phyloP scores from a whole-genome alignment of 176 grass and related monocot species.

The Puya raimondii region DNA sequence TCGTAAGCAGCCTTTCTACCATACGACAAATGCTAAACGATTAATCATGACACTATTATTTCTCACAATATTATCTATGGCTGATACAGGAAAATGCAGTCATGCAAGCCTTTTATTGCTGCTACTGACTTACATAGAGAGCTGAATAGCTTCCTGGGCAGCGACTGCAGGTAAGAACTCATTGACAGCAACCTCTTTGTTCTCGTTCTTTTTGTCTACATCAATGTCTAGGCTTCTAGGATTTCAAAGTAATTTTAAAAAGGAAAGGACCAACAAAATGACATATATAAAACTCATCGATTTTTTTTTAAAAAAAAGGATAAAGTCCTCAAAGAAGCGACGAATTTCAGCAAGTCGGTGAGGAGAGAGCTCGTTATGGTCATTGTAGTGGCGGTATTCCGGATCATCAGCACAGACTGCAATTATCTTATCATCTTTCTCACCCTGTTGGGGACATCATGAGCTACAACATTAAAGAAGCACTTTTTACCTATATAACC shows the following conservation, averaged over 20 bases:
- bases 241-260: neutral
- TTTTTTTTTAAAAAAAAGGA: neutral
- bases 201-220: constrained; percentile 13
- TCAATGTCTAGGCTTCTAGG: neutral
- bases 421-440: constrained; percentile 58
- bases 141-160: constrained; percentile 30
- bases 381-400: constrained; percentile 38
- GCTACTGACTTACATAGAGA: constrained; percentile 35
- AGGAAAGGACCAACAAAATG: neutral
- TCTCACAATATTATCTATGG: too few relatives aligned
- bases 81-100: too few relatives aligned
- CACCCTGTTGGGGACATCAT: constrained; percentile 11
- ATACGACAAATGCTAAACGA: too few relatives aligned
- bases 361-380: constrained; percentile 43
- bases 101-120: neutral
- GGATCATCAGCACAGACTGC: constrained; percentile 49
- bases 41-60: too few relatives aligned
- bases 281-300: neutral
- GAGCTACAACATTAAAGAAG: neutral
- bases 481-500: neutral
- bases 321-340: constrained; percentile 58
- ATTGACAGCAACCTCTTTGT: constrained; percentile 7
- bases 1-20: too few relatives aligned
- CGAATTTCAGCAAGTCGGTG: constrained; percentile 50
- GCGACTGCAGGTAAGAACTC: constrained; percentile 36